A percentile compares a stretch with the other conserved stretches of the same genome.
phyloP scores from a whole-genome alignment of 83 land plant species.

The Diphasiastrum complanatum region DNA sequence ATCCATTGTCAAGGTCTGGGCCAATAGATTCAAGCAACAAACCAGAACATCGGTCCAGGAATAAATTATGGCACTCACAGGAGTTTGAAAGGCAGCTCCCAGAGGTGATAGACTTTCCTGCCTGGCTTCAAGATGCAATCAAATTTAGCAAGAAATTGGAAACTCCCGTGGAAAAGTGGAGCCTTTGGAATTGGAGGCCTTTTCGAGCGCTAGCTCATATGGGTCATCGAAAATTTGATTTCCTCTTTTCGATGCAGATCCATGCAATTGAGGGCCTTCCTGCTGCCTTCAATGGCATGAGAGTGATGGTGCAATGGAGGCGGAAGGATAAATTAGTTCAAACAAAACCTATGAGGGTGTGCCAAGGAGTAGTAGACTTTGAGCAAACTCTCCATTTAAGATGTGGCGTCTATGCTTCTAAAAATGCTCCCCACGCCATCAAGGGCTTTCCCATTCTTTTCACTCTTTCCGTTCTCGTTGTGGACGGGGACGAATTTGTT shows the following conservation, averaged over 20 bases:
- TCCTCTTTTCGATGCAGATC: slow-evolving; percentile 51
- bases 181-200: slow-evolving; percentile 45
- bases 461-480: slow-evolving; percentile 30
- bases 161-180: slow-evolving; percentile 30
- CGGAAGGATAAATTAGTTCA: slow-evolving; percentile 37
- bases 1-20: too few relatives aligned
- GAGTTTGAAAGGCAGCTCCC: too few relatives aligned
- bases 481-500: slow-evolving; percentile 35
- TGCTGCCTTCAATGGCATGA: slow-evolving; percentile 22
- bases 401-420: slow-evolving; percentile 43
- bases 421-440: slow-evolving; percentile 20
- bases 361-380: slow-evolving; percentile 48
- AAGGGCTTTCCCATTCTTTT: slow-evolving; percentile 53
- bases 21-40: too few relatives aligned
- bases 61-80: too few relatives aligned
- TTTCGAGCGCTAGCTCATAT: slow-evolving; percentile 50
- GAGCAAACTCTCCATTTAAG: slow-evolving; percentile 27
- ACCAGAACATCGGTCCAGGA: too few relatives aligned
- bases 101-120: too few relatives aligned
- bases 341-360: slow-evolving; percentile 38
- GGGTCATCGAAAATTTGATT: slow-evolving; percentile 31
- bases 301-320: slow-evolving; percentile 43
- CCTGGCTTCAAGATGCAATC: too few relatives aligned
- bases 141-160: too few relatives aligned
- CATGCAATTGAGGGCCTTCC: slow-evolving; percentile 53